These are phyloP conservation scores for Candida orba DNA, from an alignment of 805 yeast species.

Conservation along the genomic window DNA sequence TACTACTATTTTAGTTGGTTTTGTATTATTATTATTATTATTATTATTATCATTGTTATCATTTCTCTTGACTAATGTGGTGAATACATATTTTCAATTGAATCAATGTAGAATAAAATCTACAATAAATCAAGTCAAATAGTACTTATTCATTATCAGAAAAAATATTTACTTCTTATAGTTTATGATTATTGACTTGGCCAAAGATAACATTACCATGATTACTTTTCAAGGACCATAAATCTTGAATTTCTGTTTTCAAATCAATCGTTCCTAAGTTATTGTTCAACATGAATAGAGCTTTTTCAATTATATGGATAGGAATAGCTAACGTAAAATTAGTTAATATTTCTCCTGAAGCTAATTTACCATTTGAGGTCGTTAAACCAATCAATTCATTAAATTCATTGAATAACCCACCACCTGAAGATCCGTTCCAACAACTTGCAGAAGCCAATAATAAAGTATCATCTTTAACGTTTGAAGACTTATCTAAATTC, in stretches of 20 bases:
- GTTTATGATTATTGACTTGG: constrained; percentile 1
- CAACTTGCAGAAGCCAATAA: constrained; percentile 23
- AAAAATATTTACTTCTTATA: background rate
- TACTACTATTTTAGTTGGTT: background rate
- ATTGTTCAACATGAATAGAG: constrained; percentile 14
- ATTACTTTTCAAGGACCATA: constrained; percentile 21
- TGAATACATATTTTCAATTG: background rate
- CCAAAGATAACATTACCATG: constrained; percentile 12
- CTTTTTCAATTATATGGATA: constrained; percentile 18
- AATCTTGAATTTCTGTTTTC: constrained; percentile 8
- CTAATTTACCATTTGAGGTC: constrained; percentile 25
- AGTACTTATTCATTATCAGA: background rate
- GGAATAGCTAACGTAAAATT: constrained; percentile 24
- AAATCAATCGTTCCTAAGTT: constrained; percentile 8
- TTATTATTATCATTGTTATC: background rate
- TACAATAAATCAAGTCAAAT: background rate
- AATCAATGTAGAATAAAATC: too few species aligned
- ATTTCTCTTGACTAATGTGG: too few species aligned
- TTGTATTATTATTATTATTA: background rate
- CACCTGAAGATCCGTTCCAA: constrained; percentile 27
- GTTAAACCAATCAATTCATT: constrained; percentile 23
- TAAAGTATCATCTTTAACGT: constrained; percentile 9
- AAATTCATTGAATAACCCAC: constrained; percentile 20
- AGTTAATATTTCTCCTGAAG: constrained; percentile 22
- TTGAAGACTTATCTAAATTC: constrained; percentile 8